These are phyloP conservation scores for Microcyclospora tardicrescens DNA, from an alignment of 2,329 filamentous ascomycete genomes.

Conservation along the genomic window DNA sequence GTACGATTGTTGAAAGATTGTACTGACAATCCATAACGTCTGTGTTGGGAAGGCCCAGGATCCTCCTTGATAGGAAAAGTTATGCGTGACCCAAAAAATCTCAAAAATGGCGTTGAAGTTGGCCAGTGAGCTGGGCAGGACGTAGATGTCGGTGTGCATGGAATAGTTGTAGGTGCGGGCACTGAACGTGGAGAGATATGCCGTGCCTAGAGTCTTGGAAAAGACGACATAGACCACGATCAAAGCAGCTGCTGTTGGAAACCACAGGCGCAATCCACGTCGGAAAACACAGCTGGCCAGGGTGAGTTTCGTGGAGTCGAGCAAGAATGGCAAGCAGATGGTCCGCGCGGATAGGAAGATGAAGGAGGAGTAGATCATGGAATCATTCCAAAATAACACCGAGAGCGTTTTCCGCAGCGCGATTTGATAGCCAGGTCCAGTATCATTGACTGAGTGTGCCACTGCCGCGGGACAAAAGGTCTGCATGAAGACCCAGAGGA, in stretches of 20 bases:
- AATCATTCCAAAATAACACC: constrained; percentile 34
- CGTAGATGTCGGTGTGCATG: constrained; percentile 19
- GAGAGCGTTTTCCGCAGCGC: constrained; percentile 32
- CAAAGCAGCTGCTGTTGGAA: constrained; percentile 28
- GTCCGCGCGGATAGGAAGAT: constrained; percentile 33
- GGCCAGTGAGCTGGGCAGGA: constrained; percentile 27
- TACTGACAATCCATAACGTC: constrained; percentile 32
- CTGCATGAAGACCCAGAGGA: constrained; percentile 33
- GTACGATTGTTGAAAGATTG: constrained; percentile 33
- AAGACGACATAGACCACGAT: constrained; percentile 26
- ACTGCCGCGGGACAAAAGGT: constrained; percentile 31
- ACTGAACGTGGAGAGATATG: constrained; percentile 26
- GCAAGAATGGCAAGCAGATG: constrained; percentile 25
- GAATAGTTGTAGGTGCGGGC: constrained; percentile 21
- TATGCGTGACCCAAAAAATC: constrained; percentile 31
- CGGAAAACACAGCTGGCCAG: constrained; percentile 28
- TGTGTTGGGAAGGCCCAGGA: constrained; percentile 30
- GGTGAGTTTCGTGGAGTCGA: constrained; percentile 19
- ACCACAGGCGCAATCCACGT: constrained; percentile 29
- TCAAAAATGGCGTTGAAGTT: constrained; percentile 37
- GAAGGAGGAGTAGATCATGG: constrained; percentile 32
- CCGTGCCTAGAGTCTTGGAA: constrained; percentile 12
- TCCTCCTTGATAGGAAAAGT: constrained; percentile 26
- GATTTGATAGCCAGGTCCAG: constrained; percentile 25
- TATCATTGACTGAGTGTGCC: constrained; percentile 21